Percentiles rank a stretch among this genome's conserved stretches.
These are phyloP conservation scores for Silene uniflora DNA, from an alignment of 148 eudicot genomes.

Conservation along the genomic window DNA sequence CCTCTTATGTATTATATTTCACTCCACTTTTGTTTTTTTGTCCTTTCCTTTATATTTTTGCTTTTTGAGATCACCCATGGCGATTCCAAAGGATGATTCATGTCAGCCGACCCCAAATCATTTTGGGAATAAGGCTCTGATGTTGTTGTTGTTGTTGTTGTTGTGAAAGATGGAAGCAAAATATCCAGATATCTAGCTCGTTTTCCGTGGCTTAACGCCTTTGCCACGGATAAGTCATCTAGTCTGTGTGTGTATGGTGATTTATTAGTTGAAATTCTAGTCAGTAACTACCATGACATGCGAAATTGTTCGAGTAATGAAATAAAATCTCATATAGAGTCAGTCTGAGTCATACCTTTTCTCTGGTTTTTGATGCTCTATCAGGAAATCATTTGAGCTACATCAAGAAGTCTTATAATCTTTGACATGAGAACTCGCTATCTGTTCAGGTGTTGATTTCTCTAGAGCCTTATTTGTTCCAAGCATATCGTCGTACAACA, in stretches of 20 bases:
- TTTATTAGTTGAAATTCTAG: neutral
- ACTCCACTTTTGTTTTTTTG: no score
- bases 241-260: neutral
- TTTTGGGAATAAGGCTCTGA: no score
- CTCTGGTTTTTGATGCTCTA: conserved; percentile 2
- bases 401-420: neutral
- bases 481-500: conserved; percentile 66
- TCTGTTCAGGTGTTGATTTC: conserved; percentile 57
- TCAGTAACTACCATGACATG: neutral
- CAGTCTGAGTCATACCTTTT: neutral
- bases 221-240: neutral
- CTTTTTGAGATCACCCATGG: no score
- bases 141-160: no score
- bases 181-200: neutral
- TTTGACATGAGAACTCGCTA: conserved; percentile 4
- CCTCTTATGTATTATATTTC: no score
- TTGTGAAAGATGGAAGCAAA: neutral
- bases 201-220: neutral
- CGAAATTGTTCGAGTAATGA: neutral
- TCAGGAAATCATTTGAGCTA: conserved; percentile 6
- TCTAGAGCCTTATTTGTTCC: conserved; percentile 79
- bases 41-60: no score
- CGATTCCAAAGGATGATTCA: no score
- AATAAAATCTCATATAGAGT: neutral
- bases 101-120: no score